These are phyloP conservation scores for Madurella fahalii DNA, from an alignment of 2,329 filamentous ascomycete genomes.

Conservation along the genomic window DNA sequence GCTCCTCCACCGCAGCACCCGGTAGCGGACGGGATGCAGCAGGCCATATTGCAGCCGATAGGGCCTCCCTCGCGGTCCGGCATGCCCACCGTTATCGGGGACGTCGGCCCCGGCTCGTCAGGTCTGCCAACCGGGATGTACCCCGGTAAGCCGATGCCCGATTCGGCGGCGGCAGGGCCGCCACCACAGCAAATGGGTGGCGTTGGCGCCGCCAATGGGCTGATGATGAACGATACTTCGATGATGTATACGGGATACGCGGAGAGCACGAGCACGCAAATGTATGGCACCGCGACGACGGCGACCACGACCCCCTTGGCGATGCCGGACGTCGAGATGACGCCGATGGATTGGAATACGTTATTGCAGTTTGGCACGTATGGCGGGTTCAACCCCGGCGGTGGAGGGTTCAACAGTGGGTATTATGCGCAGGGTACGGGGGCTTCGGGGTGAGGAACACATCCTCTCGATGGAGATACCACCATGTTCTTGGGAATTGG, in stretches of 20 bases:
- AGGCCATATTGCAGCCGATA: neutral
- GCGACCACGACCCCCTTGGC: neutral
- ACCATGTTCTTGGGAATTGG: neutral
- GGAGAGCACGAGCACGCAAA: constrained; percentile 26
- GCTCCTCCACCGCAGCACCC: neutral
- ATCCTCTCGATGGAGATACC: neutral
- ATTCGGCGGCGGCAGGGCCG: neutral
- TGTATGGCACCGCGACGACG: constrained; percentile 32
- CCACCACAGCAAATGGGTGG: constrained; percentile 11
- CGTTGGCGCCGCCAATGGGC: constrained; percentile 1
- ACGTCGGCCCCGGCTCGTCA: neutral
- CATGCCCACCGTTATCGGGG: neutral
- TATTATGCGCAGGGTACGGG: constrained; percentile 14
- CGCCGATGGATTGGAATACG: constrained; percentile 47
- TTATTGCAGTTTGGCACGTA: constrained; percentile 39
- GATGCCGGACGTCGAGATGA: constrained; percentile 29
- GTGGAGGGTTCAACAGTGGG: neutral
- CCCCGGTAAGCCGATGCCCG: constrained; percentile 14
- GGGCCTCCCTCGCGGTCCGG: neutral
- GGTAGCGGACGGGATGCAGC: neutral
- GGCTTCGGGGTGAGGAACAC: neutral
- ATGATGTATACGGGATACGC: constrained; percentile 24
- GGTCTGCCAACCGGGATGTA: constrained; percentile 4
- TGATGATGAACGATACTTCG: constrained; percentile 24
- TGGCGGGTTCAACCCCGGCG: constrained; percentile 22